phyloP scores from a whole-genome alignment of 108 stramenopile species.

The Tribonema minus region DNA sequence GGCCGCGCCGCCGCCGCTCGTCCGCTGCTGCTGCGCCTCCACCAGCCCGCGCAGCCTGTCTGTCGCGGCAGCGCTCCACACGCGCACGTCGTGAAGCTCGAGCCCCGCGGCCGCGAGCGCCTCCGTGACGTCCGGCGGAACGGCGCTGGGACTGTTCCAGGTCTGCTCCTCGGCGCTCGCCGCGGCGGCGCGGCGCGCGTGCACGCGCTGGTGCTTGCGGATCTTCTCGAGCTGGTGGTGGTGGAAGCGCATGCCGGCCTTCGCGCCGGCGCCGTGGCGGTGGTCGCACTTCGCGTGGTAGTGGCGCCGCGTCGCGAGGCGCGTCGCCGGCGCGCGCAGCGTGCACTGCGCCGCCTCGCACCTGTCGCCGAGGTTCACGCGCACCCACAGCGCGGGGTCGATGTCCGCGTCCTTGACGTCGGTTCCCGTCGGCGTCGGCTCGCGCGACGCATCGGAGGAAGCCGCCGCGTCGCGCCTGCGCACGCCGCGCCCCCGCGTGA shows the following conservation, averaged over 20 bases:
- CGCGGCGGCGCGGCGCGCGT: neutral
- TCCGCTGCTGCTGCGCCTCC: too few species aligned
- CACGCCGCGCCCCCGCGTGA: too few species aligned
- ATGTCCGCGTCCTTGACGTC: neutral
- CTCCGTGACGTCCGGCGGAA: neutral
- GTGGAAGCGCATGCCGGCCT: slow-evolving; percentile 40
- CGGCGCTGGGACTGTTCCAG: neutral
- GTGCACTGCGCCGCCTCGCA: slow-evolving; percentile 34
- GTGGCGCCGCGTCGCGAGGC: slow-evolving; percentile 20
- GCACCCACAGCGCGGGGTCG: neutral
- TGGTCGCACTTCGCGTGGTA: slow-evolving; percentile 45
- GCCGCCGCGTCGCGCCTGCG: neutral
- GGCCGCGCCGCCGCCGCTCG: too few species aligned
- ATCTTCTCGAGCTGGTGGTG: slow-evolving; percentile 46
- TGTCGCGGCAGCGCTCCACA: neutral
- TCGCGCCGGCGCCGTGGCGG: slow-evolving; percentile 15
- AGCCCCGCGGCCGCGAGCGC: neutral
- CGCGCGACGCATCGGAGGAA: neutral
- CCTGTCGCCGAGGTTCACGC: neutral
- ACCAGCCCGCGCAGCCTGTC: neutral
- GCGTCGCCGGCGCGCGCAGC: neutral
- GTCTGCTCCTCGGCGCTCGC: too few species aligned
- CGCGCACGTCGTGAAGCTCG: neutral
- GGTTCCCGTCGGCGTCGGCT: neutral
- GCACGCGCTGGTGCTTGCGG: slow-evolving; percentile 39